Evolutionary conservation across 768 basidiomycete species (phyloP), one percentile per base, ranked within the genome.

Genomic region (Amanita fuliginea): DNA sequence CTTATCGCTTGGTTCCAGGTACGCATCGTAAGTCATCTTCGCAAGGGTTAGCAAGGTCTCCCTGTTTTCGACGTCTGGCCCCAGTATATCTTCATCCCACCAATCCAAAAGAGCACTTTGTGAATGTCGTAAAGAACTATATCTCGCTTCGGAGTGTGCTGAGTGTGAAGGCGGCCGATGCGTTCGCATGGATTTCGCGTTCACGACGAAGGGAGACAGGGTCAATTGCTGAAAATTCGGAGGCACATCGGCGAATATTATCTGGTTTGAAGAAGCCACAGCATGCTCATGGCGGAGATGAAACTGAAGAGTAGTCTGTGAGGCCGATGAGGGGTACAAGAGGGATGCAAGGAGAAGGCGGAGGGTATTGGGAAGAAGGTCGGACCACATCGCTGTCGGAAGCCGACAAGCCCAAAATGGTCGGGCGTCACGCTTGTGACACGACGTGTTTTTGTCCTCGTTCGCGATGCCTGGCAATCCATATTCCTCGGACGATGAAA

Each of bases 11-110:
- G 61, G 69, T 16, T 69, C 62, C 3, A 64, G 64, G 58, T 93
- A 93, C 7, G 90, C 81, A 60, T 93, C 87, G 46, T 69, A 76
- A 19, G 83, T 79, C 83, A 94, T 93, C 76, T 84, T 88, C 18
- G 88, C 88, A n/a, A 93, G 70, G 8, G 75, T 64, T 8, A 80
- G 72, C 8, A 93, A 61, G 0, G 86, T 83, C 56, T 80, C 72
- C 30, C 85, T 73, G 55, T 80, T 76, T 13, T 67, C 66, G 7
- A 83, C 71, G 57, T 93, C 78, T 0, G 91, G 91, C 0, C 73
- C 83, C 2, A 59, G 55, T 0, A 86, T 69, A 22, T 82, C 73
- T 6, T 69, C 66, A 30, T 75, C 72, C 11, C 79, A 64, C 89
- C 89, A 91, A 11, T 65, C 57, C 18, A 76, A 49, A 7, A 59